phyloP scores from a whole-genome alignment of 2,329 filamentous ascomycete genomes.

The Nothophoma quercina region DNA sequence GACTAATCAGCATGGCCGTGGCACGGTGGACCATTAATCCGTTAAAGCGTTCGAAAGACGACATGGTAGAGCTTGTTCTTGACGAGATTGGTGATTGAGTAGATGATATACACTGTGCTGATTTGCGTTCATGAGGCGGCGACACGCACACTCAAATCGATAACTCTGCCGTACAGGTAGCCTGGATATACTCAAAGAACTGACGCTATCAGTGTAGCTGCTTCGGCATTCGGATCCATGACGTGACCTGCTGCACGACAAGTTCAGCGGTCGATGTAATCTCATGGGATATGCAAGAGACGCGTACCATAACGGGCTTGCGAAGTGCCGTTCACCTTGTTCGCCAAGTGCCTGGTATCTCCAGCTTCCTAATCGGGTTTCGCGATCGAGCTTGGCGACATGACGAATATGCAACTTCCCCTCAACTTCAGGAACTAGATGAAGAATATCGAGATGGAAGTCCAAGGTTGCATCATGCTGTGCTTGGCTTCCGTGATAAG shows the following conservation, averaged over 20 bases:
- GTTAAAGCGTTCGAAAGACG: slow-evolving; percentile 12
- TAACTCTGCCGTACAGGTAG: background rate
- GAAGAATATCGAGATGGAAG: background rate
- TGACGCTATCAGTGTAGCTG: background rate
- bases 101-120: no score
- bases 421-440: slow-evolving; percentile 6
- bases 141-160: no score
- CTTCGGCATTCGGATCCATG: background rate
- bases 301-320: slow-evolving; percentile 7
- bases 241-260: background rate
- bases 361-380: slow-evolving; percentile 30
- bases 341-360: slow-evolving; percentile 16
- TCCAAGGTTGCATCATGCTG: background rate
- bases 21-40: slow-evolving; percentile 32
- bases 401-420: slow-evolving; percentile 23
- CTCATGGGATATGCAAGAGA: slow-evolving; percentile 2
- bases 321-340: slow-evolving; percentile 2
- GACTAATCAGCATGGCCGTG: slow-evolving; percentile 43
- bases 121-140: no score
- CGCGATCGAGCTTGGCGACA: slow-evolving; percentile 23
- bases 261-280: background rate
- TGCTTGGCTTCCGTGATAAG: background rate
- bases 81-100: slow-evolving; percentile 13
- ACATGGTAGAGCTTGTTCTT: slow-evolving; percentile 28
- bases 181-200: no score